Base-by-base conservation (phyloP, 495 filamentous ascomycete species). In the Xylaria venustula region DNA sequence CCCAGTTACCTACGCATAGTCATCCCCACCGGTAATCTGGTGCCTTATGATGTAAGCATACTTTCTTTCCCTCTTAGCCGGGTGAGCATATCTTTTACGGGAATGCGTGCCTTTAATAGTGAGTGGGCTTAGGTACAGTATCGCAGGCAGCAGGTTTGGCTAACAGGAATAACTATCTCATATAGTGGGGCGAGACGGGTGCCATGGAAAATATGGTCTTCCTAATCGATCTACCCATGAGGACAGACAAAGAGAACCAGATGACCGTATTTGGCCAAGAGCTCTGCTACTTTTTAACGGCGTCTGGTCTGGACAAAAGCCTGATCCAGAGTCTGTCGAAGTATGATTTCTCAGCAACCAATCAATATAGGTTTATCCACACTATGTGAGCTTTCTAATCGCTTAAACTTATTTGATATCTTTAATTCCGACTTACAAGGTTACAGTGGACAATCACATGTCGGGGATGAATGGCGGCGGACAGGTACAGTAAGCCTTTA, bases 171-270 rank as follows among this genome's bases (percentile, higher is more conserved):
- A n/a, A n/a, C n/a, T n/a, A 45, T n/a, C 2, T 50, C 17, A n/a
- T 34, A 23, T 34, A 52, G 57, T 96, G 92, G 92, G 92, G 92
- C 0, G 92, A 93, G 67, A 81, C 81, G 2, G 86, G 87, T 0
- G 66, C 85, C 1, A 90, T 95, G 85, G 92, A 96, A 67, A 95
- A 96, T 69, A 88, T 84, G 62, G 85, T 90, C 2, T 97, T 96
- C 64, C 70, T 96, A 5, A 90, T 97, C 60, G 92, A 97, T 68
- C 82, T 97, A 9, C 92, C 92, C 0, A 80, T 82, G 23, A 76
- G 82, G 11, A 56, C 72, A 7, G 62, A 72, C 14, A 66, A 72
- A 3, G 58, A 74, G 23, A 65, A 74, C 2, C 58, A 79, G 0
- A 73, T 85, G 23, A 85, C 87, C 0, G 53, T 65, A 2, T 97